Evolutionary conservation across 768 basidiomycete species (phyloP).

Genomic region (Hericium rajendrae): DNA sequence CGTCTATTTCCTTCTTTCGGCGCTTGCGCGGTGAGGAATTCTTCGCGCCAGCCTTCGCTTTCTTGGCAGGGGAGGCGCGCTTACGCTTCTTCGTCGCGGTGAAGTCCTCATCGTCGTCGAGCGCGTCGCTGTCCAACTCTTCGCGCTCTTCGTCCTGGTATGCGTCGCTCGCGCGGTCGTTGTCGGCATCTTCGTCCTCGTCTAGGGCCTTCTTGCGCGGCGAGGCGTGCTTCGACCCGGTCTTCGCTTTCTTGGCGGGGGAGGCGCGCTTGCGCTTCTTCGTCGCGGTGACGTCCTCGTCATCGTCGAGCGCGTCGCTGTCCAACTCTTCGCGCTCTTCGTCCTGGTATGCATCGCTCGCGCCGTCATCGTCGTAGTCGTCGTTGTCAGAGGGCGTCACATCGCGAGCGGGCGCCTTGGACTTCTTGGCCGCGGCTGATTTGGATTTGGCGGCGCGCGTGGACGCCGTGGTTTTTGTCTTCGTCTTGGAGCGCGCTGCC

Average conservation of each 20-base stretch:
- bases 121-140: conserved; percentile 25
- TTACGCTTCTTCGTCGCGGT: conserved; percentile 21
- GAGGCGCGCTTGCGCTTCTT: conserved; percentile 23
- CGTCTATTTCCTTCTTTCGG: conserved; percentile 45
- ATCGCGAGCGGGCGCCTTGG: not conserved
- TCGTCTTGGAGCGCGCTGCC: too few species aligned
- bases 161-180: conserved; percentile 31
- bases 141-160: conserved; percentile 18
- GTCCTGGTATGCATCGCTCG: conserved; percentile 12
- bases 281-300: conserved; percentile 10
- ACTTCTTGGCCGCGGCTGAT: not conserved
- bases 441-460: not conserved
- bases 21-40: conserved; percentile 10
- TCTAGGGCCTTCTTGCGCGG: conserved; percentile 33
- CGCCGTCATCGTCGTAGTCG: not conserved
- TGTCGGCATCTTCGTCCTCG: conserved; percentile 60
- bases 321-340: conserved; percentile 20
- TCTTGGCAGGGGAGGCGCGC: conserved; percentile 10
- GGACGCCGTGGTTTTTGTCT: not conserved
- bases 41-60: conserved; percentile 11
- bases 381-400: not conserved
- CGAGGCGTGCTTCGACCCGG: conserved; percentile 7
- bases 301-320: conserved; percentile 29
- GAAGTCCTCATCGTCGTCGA: conserved; percentile 23
- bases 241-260: conserved; percentile 8